A percentile compares a stretch with the other conserved stretches of the same genome.
These are phyloP conservation scores for Talaromyces sp. DNA, from an alignment of 2,329 filamentous ascomycete species.

Conservation along the genomic window DNA sequence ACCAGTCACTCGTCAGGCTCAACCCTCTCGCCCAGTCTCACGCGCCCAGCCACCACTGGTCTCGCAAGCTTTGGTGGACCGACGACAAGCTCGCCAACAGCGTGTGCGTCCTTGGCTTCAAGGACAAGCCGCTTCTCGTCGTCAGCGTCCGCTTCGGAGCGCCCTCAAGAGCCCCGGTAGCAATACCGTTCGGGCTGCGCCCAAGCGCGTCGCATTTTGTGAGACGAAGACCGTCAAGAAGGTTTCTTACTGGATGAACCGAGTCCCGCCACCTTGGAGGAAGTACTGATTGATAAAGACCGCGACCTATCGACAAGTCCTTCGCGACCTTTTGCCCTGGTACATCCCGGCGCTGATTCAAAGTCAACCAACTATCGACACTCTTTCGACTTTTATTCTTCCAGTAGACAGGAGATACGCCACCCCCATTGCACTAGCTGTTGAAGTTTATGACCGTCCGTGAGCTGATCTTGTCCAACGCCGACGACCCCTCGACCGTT, in stretches of 20 bases:
- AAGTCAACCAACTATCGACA: slow-evolving; percentile 1
- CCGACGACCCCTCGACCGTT: slow-evolving; percentile 8
- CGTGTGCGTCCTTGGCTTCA: slow-evolving; percentile 12
- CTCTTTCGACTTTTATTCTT: neutral
- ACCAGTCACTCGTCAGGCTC: neutral
- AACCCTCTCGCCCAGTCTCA: neutral
- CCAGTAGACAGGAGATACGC: neutral
- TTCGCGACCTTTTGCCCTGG: too few species aligned
- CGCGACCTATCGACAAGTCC: too few species aligned
- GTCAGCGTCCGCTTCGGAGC: too few species aligned
- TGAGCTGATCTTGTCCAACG: slow-evolving; percentile 4
- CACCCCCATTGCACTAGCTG: neutral
- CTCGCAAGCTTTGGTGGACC: neutral
- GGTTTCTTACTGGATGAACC: too few species aligned
- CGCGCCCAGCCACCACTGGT: neutral
- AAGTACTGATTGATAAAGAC: too few species aligned
- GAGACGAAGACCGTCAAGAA: too few species aligned
- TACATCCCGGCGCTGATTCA: neutral
- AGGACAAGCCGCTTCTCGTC: too few species aligned
- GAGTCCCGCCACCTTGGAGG: too few species aligned
- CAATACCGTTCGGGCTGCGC: too few species aligned
- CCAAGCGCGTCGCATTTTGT: too few species aligned
- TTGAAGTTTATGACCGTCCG: neutral
- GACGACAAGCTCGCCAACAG: slow-evolving; percentile 3
- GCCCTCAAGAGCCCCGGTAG: too few species aligned